Evolutionary conservation across 768 basidiomycete species (phyloP), one percentile per base, ranked within the genome.

Genomic region (Boletellus emodensis): DNA sequence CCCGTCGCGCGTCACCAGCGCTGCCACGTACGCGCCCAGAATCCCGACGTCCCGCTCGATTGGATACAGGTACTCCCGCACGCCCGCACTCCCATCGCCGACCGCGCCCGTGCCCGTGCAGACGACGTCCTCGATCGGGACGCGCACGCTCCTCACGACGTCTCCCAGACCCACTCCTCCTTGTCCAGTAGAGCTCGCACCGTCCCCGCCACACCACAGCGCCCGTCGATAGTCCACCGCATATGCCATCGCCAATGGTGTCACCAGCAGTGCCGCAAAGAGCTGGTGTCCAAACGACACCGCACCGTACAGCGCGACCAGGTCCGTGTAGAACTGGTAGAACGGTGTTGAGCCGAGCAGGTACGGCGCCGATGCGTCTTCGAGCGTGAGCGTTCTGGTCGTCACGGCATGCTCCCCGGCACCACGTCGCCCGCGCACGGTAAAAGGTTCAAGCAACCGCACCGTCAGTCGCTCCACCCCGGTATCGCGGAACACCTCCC

Each of bases 241-340:
- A 60, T 93, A 94, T 12, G 71, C 70, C 82, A 88, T 85, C 3
- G 90, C 77, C 10, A 85, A 74, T 0, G 93, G 87, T 0, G 88
- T 81, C 7, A 94, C 74, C 13, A 96, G 76, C 12, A 95, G 75
- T 2, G 78, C 74, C 12, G 80, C 82, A 61, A 98, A 98, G 1
- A 82, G 66, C 0, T 78, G 75, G 61, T 97, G 83, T 2, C 84
- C 80, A 66, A 94, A 94, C 8, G 94, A 97, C 57, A 93, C 83
- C 4, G 91, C 80, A 60, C 91, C 89, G 69, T 94, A 98, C n/a
- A 97, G 71, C 1, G 81, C 84, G 49, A 95, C 75, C 62, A 96
- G 86, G 67, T 96, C 94, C 13, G 87, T 87, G 71, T 93, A 98
- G 61, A 87, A 91, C 65, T 95, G 93, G 73, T 83, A 96, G 74